Evolutionary conservation across 2,329 filamentous ascomycete genomes (phyloP), one percentile per base, ranked within the genome.

Genomic region (Aaosphaeria arxii): DNA sequence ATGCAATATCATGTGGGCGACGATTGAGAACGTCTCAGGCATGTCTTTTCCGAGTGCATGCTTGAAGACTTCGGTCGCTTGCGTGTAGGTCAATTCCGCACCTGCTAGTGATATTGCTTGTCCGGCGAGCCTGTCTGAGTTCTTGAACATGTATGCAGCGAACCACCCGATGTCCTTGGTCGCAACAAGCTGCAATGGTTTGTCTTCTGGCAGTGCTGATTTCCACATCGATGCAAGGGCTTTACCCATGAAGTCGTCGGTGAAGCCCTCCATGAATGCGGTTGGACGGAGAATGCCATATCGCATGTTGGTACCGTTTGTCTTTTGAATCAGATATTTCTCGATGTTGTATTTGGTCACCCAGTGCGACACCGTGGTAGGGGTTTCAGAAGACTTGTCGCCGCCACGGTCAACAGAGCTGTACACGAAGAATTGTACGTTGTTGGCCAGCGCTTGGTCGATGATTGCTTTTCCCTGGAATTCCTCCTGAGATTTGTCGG

Each of bases 241-340:
- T 44, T 57, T 56, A 5, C 57, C 57, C 24, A 45, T 32, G 9
- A 72, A 51, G 51, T 77, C 67, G 1, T 71, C 62, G 1, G 60
- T 61, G 6, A 78, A 48, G 63, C 83, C 81, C 40, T 85, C 81
- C 68, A 83, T 78, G 66, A 85, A 86, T 2, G 76, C 77, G 0
- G 76, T 75, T 0, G 83, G 83, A 5, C 82, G 76, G 1, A 86
- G 67, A 35, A 86, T 76, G 0, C 79, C 81, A 73, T 77, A 86
- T 4, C 62, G 63, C 79, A 83, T 81, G 2, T 68, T 52, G 3
- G 63, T 67, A 3, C 62, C 64, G 70, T 43, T 65, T 2, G 57
- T 46, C 31, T 48, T 41, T 17, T 75, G 65, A 35, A 76, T 66
- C 6, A 86, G 76, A 52, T 86, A 72, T 45, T 77, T 69, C 65